A percentile compares a stretch with the other conserved stretches of the same genome.
These are phyloP conservation scores for Monosporascus sp. DNA, from an alignment of 2,329 filamentous ascomycete genomes.

Conservation along the genomic window DNA sequence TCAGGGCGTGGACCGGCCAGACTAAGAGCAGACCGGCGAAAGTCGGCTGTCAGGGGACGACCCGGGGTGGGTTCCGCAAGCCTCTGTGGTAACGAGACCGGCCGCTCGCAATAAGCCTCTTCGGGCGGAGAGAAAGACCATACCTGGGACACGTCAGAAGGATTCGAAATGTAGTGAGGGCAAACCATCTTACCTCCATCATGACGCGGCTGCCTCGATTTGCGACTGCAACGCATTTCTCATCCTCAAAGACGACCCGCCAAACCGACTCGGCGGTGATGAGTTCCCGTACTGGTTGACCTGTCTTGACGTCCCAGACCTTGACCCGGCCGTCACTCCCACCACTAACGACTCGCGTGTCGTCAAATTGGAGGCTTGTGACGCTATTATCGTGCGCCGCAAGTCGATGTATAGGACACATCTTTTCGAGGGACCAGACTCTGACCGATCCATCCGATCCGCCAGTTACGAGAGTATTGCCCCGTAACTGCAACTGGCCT, in stretches of 20 bases:
- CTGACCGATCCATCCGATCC: constrained; percentile 94
- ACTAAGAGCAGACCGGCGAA: constrained; percentile 21
- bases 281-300: constrained; percentile 83
- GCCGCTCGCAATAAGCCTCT: constrained; percentile 53
- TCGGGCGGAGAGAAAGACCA: constrained; percentile 92
- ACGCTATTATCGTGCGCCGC: constrained; percentile 98
- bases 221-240: constrained; percentile 96
- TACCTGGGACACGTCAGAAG: constrained; percentile 54
- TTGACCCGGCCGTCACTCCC: constrained; percentile 97
- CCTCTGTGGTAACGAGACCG: constrained; percentile 45
- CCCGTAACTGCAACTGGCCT: constrained; percentile 92
- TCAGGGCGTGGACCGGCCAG: constrained; percentile 12
- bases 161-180: neutral
- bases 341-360: constrained; percentile 89
- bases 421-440: constrained; percentile 90
- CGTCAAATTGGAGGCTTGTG: constrained; percentile 94
- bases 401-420: constrained; percentile 86
- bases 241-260: constrained; percentile 96
- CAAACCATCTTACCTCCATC: constrained; percentile 74
- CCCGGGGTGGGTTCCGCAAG: constrained; percentile 40
- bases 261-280: constrained; percentile 92
- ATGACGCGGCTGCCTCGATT: constrained; percentile 79
- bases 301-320: constrained; percentile 94
- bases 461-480: constrained; percentile 90
- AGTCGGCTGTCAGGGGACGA: constrained; percentile 47